These are phyloP conservation scores for Elongisporangium anandrum DNA, from an alignment of 352 stramenopile genomes.

Conservation along the genomic window DNA sequence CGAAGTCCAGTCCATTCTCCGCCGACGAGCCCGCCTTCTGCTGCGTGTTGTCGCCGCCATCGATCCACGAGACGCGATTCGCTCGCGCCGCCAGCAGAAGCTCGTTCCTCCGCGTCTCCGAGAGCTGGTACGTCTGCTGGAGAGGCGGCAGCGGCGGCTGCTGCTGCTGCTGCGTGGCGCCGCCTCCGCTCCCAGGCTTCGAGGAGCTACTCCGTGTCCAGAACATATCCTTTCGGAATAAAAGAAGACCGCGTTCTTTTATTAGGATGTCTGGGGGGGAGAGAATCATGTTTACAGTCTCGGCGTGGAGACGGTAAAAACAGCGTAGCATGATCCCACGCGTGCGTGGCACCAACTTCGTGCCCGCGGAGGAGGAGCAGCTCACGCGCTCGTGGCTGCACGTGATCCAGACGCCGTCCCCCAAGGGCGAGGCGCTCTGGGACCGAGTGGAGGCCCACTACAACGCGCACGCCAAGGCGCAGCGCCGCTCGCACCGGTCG, in stretches of 20 bases:
- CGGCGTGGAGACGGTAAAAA: not conserved
- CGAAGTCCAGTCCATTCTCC: not conserved
- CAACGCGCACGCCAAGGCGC: not conserved
- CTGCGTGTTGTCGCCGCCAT: slow-evolving; percentile 29
- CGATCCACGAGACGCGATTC: slow-evolving; percentile 70
- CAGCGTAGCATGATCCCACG: not conserved
- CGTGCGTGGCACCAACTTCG: not conserved
- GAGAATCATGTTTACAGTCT: not conserved
- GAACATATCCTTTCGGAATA: not conserved
- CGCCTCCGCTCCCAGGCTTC: not conserved
- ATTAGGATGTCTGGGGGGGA: not conserved
- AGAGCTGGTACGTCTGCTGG: slow-evolving; percentile 40
- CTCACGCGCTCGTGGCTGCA: not conserved
- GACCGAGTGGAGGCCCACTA: not conserved
- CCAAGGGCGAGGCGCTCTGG: not conserved
- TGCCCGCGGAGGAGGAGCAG: not conserved
- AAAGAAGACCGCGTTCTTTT: not conserved
- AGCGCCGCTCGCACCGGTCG: not conserved
- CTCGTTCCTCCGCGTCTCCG: slow-evolving; percentile 64
- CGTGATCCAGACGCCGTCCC: not conserved
- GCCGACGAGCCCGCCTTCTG: slow-evolving; percentile 3
- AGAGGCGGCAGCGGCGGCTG: not conserved
- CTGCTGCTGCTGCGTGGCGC: not conserved
- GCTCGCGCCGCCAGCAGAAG: slow-evolving; percentile 65
- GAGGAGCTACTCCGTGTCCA: not conserved